phyloP scores from a whole-genome alignment of 768 basidiomycete genomes.

The Tulasnella sp. region DNA sequence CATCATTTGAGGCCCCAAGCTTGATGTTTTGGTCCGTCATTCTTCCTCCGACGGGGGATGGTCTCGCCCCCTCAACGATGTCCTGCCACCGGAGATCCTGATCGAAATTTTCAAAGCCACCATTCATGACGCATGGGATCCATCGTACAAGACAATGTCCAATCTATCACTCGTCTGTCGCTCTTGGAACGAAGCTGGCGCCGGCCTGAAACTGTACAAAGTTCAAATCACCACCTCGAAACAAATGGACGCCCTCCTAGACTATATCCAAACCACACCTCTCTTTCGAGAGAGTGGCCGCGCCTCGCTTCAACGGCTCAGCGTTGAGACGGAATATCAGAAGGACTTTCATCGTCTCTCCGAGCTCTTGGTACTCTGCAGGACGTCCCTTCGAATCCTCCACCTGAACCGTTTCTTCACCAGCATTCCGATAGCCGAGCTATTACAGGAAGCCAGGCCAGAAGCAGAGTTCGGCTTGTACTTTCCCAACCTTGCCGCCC shows the following conservation, averaged over 20 bases:
- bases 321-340: neutral
- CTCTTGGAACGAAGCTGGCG: neutral
- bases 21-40: too few species aligned
- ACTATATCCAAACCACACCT: neutral
- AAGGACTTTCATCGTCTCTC: neutral
- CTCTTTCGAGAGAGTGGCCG: neutral
- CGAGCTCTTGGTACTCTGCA: neutral
- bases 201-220: neutral
- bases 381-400: neutral
- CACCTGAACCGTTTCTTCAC: neutral
- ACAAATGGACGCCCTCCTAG: constrained; percentile 1
- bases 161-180: neutral
- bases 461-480: neutral
- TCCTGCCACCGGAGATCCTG: neutral
- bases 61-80: neutral
- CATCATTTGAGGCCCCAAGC: neutral
- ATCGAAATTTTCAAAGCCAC: neutral
- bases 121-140: neutral
- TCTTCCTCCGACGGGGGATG: neutral
- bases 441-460: neutral
- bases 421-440: neutral
- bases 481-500: neutral
- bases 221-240: neutral
- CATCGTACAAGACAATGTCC: neutral
- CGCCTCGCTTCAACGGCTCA: neutral